phyloP scores from a whole-genome alignment of 148 eudicot genomes.

The Vaccinium darrowii region DNA sequence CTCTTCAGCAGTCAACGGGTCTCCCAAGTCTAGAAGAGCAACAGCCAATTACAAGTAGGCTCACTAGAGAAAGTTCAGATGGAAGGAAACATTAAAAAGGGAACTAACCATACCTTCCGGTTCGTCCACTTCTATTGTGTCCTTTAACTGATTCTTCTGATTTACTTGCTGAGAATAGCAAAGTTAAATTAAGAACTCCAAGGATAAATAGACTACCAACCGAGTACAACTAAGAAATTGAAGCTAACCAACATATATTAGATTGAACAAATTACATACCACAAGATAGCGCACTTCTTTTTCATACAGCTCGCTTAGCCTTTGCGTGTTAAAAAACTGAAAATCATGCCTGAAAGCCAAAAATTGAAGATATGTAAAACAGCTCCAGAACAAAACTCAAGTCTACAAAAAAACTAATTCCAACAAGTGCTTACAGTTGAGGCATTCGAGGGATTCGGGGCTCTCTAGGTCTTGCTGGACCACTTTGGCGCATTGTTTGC shows the following conservation, averaged over 20 bases:
- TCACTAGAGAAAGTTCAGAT: neutral
- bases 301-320: conserved; percentile 89
- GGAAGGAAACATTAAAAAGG: neutral
- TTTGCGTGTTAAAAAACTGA: conserved; percentile 92
- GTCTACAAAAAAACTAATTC: neutral
- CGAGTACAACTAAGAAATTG: neutral
- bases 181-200: conserved; percentile 18
- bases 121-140: conserved; percentile 91
- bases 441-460: conserved; percentile 99
- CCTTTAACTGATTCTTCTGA: conserved; percentile 86
- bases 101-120: conserved; percentile 62
- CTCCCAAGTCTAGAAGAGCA: conserved; percentile 60
- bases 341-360: conserved; percentile 73
- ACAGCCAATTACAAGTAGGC: conserved; percentile 19
- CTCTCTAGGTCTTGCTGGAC: conserved; percentile 85
- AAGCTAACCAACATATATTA: neutral
- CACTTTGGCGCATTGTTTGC: conserved; percentile 99
- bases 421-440: conserved; percentile 62
- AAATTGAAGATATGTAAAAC: conserved; percentile 1
- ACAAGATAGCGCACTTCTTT: conserved; percentile 95
- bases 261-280: conserved; percentile 45
- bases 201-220: neutral
- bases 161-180: conserved; percentile 50
- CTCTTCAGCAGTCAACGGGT: conserved; percentile 94
- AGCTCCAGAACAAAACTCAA: conserved; percentile 1